Conservation (phyloP, 768 basidiomycete genomes). For the Lactarius hatsudake region DNA sequence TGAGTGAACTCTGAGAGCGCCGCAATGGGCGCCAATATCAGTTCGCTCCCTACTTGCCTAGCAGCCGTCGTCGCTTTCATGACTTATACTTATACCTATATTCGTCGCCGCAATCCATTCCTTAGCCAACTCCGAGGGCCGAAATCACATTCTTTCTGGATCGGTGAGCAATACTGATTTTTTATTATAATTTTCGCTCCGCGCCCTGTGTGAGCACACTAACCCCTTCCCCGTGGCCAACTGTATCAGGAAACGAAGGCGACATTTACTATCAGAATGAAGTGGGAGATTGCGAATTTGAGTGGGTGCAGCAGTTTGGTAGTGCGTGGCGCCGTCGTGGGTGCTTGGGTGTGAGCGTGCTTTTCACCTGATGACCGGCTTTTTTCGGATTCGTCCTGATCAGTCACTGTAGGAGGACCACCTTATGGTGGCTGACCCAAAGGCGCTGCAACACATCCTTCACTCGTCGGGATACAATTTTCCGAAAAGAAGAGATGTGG, state of each 20-base stretch:
- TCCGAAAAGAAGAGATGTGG: slow-evolving; percentile 19
- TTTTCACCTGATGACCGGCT: background rate
- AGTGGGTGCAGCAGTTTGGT: slow-evolving; percentile 20
- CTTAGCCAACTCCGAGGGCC: slow-evolving; percentile 7
- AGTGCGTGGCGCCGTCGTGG: slow-evolving; percentile 25
- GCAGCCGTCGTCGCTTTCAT: background rate
- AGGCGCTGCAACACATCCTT: slow-evolving; percentile 34
- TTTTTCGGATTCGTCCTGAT: background rate
- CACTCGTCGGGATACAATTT: slow-evolving; percentile 33
- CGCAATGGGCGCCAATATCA: background rate
- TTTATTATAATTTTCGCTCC: no score
- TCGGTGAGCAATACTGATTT: slow-evolving; percentile 1
- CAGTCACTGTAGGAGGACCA: slow-evolving; percentile 4
- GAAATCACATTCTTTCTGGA: slow-evolving; percentile 16
- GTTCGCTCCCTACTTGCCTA: background rate
- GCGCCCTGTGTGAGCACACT: background rate
- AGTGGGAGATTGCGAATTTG: slow-evolving; percentile 29
- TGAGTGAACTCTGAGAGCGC: background rate
- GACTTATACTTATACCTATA: background rate
- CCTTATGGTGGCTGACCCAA: slow-evolving; percentile 2
- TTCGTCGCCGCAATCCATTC: slow-evolving; percentile 7
- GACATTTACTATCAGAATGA: slow-evolving; percentile 28
- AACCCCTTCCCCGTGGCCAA: background rate
- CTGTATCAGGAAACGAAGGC: slow-evolving; percentile 30
- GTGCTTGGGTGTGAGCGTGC: slow-evolving; percentile 23